These are phyloP conservation scores for Rhodomyrtus psidioides DNA, from an alignment of 441 rosid genomes.

Conservation along the genomic window DNA sequence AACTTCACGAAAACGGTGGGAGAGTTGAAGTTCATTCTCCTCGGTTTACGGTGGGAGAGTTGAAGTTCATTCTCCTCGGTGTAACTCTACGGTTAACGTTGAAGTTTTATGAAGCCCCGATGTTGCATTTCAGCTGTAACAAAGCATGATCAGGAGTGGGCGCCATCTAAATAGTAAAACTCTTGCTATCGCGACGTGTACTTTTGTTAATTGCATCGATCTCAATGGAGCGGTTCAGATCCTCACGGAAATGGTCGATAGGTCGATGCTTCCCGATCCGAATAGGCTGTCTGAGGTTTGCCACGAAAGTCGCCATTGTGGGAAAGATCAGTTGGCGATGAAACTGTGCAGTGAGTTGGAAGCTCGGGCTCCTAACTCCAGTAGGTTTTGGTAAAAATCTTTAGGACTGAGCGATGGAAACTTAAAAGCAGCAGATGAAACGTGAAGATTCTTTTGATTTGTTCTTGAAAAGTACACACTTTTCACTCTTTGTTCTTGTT, in stretches of 20 bases:
- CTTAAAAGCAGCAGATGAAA: not conserved
- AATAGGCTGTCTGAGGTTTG: conserved; percentile 26
- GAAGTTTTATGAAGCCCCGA: conserved; percentile 24
- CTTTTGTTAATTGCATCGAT: conserved; percentile 47
- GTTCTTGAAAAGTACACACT: too few relatives aligned
- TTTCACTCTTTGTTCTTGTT: too few relatives aligned
- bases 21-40: too few relatives aligned
- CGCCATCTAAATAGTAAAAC: conserved; percentile 45
- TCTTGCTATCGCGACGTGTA: conserved; percentile 28
- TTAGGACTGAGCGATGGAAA: not conserved
- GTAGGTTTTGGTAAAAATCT: conserved; percentile 8
- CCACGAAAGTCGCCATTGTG: conserved; percentile 16
- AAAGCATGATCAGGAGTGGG: conserved; percentile 57
- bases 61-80: too few relatives aligned
- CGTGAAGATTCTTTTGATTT: not conserved
- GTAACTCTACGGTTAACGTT: too few relatives aligned
- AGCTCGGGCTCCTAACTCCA: conserved; percentile 22
- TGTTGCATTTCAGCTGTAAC: conserved; percentile 55
- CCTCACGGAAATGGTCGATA: conserved; percentile 36
- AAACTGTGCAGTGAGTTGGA: conserved; percentile 28
- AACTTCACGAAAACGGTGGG: too few relatives aligned
- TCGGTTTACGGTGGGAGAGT: too few relatives aligned
- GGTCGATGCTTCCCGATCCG: conserved; percentile 14
- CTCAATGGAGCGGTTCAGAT: conserved; percentile 56
- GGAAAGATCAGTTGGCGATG: conserved; percentile 36